Evolutionary conservation across 768 basidiomycete species (phyloP), one percentile per base, ranked within the genome.

Genomic region (Leccinellum albellum): DNA sequence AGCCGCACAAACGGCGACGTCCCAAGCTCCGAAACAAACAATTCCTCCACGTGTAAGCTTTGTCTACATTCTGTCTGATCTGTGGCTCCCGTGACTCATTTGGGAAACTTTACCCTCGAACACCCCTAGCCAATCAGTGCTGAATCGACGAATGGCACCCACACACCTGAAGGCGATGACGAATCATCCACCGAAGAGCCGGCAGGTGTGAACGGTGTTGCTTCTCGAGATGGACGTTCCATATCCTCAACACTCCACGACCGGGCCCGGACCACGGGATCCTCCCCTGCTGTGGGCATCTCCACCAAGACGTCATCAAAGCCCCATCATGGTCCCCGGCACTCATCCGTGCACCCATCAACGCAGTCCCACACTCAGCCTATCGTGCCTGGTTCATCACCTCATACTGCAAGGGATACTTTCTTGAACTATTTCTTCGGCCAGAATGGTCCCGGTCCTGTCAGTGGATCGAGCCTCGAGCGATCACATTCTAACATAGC

Each of bases 351-450:
- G 7, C 69, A 42, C 29, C 66, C 70, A 45, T 44, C 59, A 10
- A 53, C 63, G 10, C 75, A 78, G 50, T 76, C 76, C 24, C 53
- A 73, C 67, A 24, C 64, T 68, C 73, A 70, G 53, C 21, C 70
- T 68, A 55, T 45, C 8, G 73, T 73, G 49, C 70, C 73, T 10
- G 70, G 75, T 40, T 61, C 71, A 26, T 80, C 82, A 0, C 74
- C 78, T 29, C 77, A 79, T 14, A 78, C 86, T 0, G 86, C 94
- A 13, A 82, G 89, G 61, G 97, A 98, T 66, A 91, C 91, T 2
- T 97, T 98, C 79, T 78, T 98, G 58, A 96, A 91, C 68, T 98
- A 98, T 73, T 98, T 99, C 78, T 98, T 99, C 70, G 97, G 97
- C 12, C 89, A 89, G 73, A 89, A 89, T 60, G 89, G 89, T 0